phyloP scores from a whole-genome alignment of 1,284 basidiomycete genomes.

The Inonotus hispidus region DNA sequence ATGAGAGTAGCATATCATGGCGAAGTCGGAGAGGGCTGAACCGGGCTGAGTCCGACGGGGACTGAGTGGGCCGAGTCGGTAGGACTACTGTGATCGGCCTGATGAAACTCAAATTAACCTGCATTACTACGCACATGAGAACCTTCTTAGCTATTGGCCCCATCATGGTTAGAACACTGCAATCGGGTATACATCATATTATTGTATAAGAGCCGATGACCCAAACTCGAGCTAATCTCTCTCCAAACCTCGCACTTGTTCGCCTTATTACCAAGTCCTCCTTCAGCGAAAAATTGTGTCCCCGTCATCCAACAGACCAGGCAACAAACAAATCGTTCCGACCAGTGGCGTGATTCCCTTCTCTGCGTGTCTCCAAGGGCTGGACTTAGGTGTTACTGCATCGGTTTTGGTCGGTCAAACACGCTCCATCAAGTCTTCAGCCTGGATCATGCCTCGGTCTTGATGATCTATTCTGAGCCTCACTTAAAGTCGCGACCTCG shows the following conservation, averaged over 20 bases:
- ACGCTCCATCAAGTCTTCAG: not conserved
- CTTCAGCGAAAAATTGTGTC: not conserved
- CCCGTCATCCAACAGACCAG: not conserved
- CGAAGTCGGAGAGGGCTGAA: not conserved
- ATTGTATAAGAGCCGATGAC: not conserved
- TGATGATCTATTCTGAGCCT: not conserved
- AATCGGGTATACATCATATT: not conserved
- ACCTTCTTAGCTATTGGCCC: not conserved
- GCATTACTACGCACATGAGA: conserved; percentile 2
- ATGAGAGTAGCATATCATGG: no score
- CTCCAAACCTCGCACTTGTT: not conserved
- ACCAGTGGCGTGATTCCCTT: not conserved
- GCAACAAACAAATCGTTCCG: not conserved
- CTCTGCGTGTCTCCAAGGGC: not conserved
- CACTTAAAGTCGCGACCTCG: not conserved
- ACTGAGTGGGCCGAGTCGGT: not conserved
- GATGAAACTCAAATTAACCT: not conserved
- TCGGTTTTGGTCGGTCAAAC: not conserved
- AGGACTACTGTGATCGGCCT: not conserved
- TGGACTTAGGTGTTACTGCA: not conserved
- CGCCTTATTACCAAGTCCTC: not conserved
- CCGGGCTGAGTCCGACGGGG: not conserved
- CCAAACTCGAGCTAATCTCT: not conserved
- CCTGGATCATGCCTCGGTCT: not conserved
- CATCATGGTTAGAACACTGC: not conserved